These are phyloP conservation scores for Scleromitrula shiraiana DNA, from an alignment of 2,329 filamentous ascomycete genomes.

Conservation along the genomic window DNA sequence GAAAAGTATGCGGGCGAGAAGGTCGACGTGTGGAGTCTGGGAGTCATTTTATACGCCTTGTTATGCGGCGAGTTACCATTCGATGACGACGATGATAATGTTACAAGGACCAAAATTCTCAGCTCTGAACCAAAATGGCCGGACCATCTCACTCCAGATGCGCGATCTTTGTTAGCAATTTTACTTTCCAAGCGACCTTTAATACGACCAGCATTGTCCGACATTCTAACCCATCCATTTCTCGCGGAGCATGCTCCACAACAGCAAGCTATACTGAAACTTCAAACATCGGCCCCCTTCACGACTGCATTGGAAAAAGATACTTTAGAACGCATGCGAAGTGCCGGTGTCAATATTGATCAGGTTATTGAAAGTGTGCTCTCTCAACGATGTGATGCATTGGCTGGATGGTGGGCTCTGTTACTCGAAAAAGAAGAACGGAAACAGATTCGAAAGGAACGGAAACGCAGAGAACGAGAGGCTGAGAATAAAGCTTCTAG, in stretches of 20 bases:
- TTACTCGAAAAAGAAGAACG: conserved; percentile 90
- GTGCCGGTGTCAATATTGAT: conserved; percentile 89
- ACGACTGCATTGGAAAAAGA: conserved; percentile 82
- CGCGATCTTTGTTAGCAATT: conserved; percentile 65
- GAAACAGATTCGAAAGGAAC: conserved; percentile 72
- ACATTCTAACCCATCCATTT: conserved; percentile 84
- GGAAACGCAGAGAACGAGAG: conserved; percentile 79
- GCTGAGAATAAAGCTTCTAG: conserved; percentile 70
- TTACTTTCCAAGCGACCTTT: conserved; percentile 89
- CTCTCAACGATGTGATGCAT: conserved; percentile 77
- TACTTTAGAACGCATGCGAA: conserved; percentile 84
- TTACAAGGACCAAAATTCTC: conserved; percentile 79
- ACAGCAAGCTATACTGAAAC: conserved; percentile 81
- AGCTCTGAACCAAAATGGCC: conserved; percentile 80
- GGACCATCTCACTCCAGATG: conserved; percentile 68
- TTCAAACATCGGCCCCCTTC: conserved; percentile 75
- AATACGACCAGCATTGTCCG: conserved; percentile 69
- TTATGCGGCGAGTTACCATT: conserved; percentile 84
- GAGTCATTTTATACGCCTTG: conserved; percentile 76
- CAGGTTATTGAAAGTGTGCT: conserved; percentile 90
- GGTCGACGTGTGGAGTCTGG: conserved; percentile 91
- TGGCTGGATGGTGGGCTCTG: conserved; percentile 94
- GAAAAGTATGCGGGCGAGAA: conserved; percentile 98
- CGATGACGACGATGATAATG: conserved; percentile 87
- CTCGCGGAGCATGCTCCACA: conserved; percentile 77